Percentiles rank a stretch among this genome's conserved stretches.
These are phyloP conservation scores for Penicillium polonicum DNA, from an alignment of 2,329 filamentous ascomycete genomes.

Conservation along the genomic window DNA sequence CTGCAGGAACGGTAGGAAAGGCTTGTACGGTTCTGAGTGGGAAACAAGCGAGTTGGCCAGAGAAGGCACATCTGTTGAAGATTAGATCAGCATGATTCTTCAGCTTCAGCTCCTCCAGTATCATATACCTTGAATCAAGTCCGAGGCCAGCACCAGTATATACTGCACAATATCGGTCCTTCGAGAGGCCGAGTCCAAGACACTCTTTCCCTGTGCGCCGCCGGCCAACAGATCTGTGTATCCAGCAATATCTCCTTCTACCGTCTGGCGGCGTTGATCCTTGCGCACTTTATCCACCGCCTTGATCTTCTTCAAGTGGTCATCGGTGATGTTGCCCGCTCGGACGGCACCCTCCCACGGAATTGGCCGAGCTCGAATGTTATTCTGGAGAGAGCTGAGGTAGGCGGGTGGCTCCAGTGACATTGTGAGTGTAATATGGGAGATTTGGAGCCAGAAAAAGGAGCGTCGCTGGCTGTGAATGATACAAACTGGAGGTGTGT, in stretches of 20 bases:
- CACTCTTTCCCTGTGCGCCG: conserved; percentile 62
- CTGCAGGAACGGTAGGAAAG: conserved; percentile 80
- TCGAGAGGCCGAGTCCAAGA: conserved; percentile 81
- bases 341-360: conserved; percentile 96
- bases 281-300: conserved; percentile 94
- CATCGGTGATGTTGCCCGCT: conserved; percentile 88
- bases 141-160: conserved; percentile 82
- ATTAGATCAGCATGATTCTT: not conserved
- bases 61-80: conserved; percentile 67
- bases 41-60: conserved; percentile 75
- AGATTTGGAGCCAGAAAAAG: conserved; percentile 9
- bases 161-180: conserved; percentile 92
- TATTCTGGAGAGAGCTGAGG: conserved; percentile 85
- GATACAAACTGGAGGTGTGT: conserved; percentile 11
- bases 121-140: conserved; percentile 75
- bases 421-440: conserved; percentile 54
- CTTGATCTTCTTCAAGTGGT: conserved; percentile 92
- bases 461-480: conserved; percentile 8
- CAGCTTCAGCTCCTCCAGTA: not conserved
- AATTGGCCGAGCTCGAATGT: conserved; percentile 92
- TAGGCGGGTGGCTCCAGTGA: conserved; percentile 90
- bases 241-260: conserved; percentile 75
- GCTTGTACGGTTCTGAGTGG: conserved; percentile 68
- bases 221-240: conserved; percentile 82
- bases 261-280: conserved; percentile 79